Evolutionary conservation across 2,329 filamentous ascomycete genomes (phyloP), one percentile per base, ranked within the genome.

Genomic region (Paracorniculantispora psalliotae): DNA sequence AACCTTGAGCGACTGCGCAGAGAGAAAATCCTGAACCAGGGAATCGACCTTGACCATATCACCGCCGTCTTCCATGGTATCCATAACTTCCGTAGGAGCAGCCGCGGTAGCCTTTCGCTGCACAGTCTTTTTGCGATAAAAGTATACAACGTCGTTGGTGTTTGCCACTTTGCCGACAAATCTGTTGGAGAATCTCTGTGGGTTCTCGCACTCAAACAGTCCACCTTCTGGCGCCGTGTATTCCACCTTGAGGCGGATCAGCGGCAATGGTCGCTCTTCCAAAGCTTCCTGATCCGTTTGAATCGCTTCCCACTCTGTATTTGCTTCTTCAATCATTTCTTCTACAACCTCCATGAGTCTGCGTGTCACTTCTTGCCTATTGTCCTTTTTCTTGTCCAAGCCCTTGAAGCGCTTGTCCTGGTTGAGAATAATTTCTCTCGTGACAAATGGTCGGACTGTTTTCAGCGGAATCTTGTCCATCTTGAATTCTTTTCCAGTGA

Each of bases 101-200:
- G 79, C 78, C 1, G 69, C 69, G 17, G 68, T 71, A 3, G 69
- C 61, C 70, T 54, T 65, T 70, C 72, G 68, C n/a, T 70, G 68
- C 1, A 72, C 74, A n/a, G 83, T 83, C 74, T 96, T 97, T 75
- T 93, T 96, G 59, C 91, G 85, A 72, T 97, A 87, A 70, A 96
- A 97, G 67, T 93, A 89, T 0, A 99, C 87, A 0, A 99, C 91
- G 66, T 99, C 94, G 65, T 92, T 96, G 10, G 88, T 87, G 69
- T 99, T 99, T 61, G 94, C 94, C 1, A 99, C 93, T 68, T 86
- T 90, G n/a, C 87, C 89, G 1, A 89, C 82, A 66, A 97, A 99
- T 2, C 92, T 84, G 70, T 96, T 96, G 0, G 93, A 97, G 68
- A 97, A 97, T 9, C 94, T 86, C 70, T 97, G 94, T 0, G 94